phyloP scores from a whole-genome alignment of 352 stramenopile species.

The Discostella stelligera region DNA sequence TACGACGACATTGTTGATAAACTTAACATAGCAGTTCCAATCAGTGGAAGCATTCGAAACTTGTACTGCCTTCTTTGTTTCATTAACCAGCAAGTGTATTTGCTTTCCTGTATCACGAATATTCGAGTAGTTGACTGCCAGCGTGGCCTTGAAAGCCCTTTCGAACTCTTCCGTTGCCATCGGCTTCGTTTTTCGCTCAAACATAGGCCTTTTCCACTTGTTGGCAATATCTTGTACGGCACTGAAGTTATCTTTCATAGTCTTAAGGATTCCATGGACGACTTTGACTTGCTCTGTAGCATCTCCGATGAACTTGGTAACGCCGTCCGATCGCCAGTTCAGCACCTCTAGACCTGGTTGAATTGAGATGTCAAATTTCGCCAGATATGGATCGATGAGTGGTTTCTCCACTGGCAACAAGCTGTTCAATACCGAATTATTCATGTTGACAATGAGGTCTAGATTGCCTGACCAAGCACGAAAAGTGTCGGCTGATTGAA shows the following conservation, averaged over 20 bases:
- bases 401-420: constrained; percentile 96
- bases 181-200: constrained; percentile 94
- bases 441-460: constrained; percentile 96
- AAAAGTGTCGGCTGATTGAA: constrained; percentile 91
- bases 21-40: constrained; percentile 97
- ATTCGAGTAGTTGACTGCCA: constrained; percentile 89
- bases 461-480: constrained; percentile 94
- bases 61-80: constrained; percentile 91
- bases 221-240: constrained; percentile 91
- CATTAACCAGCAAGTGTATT: constrained; percentile 94
- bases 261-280: constrained; percentile 83
- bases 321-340: constrained; percentile 93
- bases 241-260: constrained; percentile 95
- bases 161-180: constrained; percentile 95
- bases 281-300: constrained; percentile 91
- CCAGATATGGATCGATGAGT: constrained; percentile 91
- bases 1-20: constrained; percentile 97
- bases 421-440: constrained; percentile 95
- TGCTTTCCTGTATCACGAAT: constrained; percentile 93
- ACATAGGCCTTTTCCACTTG: constrained; percentile 90
- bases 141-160: constrained; percentile 91
- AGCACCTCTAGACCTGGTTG: constrained; percentile 91
- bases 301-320: constrained; percentile 93
- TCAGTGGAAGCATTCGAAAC: constrained; percentile 91
- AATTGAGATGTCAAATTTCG: constrained; percentile 93